Evolutionary conservation across 306 rosid genomes (phyloP), one percentile per base, ranked within the genome.

Genomic region (Lathyrus tuberosus): DNA sequence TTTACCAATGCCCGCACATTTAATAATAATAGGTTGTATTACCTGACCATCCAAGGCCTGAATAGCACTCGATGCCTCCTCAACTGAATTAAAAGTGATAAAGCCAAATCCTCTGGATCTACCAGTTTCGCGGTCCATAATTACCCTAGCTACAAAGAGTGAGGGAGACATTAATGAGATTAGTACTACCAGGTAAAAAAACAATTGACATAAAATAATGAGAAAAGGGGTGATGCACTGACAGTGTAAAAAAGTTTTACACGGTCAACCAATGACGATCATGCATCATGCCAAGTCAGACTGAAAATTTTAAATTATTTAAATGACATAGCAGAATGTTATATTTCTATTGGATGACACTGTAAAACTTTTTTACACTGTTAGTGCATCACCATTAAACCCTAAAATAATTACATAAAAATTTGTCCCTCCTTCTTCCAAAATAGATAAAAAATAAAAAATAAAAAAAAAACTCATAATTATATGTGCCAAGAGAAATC

Each of bases 81-180:
- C 99, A 40, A 58, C 78, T 8, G 89, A 79, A 64, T 69, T 65
- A 76, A 35, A 95, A 3, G 96, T 91, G 41, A 95, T 43, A 75
- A 95, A 95, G 26, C 87, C 97, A 83, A 89, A 95, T 42, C 99
- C 99, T 76, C 95, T 87, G 49, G 97, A 89, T 84, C 89, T 87
- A 31, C 95, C 92, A 41, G 86, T 75, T 1, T 91, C 97, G 15
- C 96, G 97, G 67, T 95, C 97, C 80, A 62, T 10, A 51, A 95
- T 79, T 37, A 91, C 54, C 78, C 92, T 86, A 38, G 95, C 99
- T 95, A 70, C 77, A 80, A 79, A 26, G 18, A 48, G 54, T 8
- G 35, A n/a, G n/a, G n/a, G n/a, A 17, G 33, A 33, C 10, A 44
- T 42, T 3, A 52, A 79, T 79, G 41, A n/a, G 12, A 33, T 15